Conservation (phyloP, 495 filamentous ascomycete genomes). For the Neurospora africana region DNA sequence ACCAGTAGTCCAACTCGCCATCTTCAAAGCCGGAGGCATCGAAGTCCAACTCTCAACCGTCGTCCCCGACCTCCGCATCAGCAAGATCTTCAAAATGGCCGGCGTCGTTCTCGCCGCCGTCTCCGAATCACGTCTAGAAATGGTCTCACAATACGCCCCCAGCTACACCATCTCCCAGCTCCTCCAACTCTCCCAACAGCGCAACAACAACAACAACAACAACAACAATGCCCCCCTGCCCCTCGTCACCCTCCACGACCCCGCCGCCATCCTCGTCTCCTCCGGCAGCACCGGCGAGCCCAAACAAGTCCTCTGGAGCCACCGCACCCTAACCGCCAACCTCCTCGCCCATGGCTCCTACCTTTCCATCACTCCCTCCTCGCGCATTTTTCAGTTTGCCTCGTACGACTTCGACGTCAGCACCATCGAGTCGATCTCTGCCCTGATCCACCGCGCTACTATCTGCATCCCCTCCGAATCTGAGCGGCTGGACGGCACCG, state of each 20-base stretch:
- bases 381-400: slow-evolving; percentile 46
- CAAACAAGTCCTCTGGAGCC: slow-evolving; percentile 40
- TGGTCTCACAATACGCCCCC: not conserved
- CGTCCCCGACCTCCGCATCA: slow-evolving; percentile 44
- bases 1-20: slow-evolving; percentile 42
- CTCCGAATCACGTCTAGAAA: not conserved
- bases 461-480: slow-evolving; percentile 24
- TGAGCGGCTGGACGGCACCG: slow-evolving; percentile 8
- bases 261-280: slow-evolving; percentile 44
- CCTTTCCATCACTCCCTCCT: slow-evolving; percentile 27
- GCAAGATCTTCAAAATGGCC: not conserved
- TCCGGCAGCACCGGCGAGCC: slow-evolving; percentile 16
- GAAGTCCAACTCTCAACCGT: slow-evolving; percentile 35
- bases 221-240: not conserved
- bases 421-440: slow-evolving; percentile 46
- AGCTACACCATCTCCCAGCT: not conserved
- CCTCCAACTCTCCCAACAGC: not conserved
- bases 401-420: slow-evolving; percentile 50
- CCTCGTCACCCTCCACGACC: too few species aligned
- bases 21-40: slow-evolving; percentile 50
- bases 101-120: not conserved
- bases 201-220: too few species aligned
- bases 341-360: slow-evolving; percentile 22
- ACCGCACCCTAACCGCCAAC: slow-evolving; percentile 33
- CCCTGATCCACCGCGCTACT: slow-evolving; percentile 30